A percentile compares a stretch with the other conserved stretches of the same genome.
These are phyloP conservation scores for Coffea canephora DNA, from an alignment of 257 asterid species.

Conservation along the genomic window DNA sequence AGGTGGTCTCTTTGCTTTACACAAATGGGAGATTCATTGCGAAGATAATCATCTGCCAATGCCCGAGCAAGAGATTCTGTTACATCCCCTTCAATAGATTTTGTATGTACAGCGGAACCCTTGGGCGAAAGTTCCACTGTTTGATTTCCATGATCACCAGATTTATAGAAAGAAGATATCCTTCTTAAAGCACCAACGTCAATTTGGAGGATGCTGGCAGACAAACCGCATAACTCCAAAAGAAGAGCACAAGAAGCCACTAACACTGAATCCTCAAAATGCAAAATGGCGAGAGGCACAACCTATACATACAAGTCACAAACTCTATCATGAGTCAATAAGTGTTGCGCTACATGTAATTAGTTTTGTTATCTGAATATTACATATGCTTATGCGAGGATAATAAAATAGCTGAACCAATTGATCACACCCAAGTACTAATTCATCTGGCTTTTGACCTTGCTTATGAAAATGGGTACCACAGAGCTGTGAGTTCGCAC, in stretches of 20 bases:
- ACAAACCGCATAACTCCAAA: conserved; percentile 81
- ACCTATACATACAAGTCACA: conserved; percentile 51
- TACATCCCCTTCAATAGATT: conserved; percentile 54
- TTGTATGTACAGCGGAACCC: conserved; percentile 52
- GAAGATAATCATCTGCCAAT: conserved; percentile 88
- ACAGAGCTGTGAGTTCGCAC: not conserved
- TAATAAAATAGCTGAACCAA: not conserved
- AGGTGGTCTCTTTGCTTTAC: conserved; percentile 46
- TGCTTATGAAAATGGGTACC: not conserved
- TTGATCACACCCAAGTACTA: not conserved
- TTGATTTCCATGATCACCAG: conserved; percentile 47
- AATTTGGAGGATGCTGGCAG: conserved; percentile 67
- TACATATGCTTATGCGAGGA: not conserved
- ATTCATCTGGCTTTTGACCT: not conserved
- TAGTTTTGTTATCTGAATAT: not conserved
- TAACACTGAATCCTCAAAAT: conserved; percentile 76
- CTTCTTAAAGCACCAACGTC: conserved; percentile 93
- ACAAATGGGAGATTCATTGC: conserved; percentile 42
- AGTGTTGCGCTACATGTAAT: not conserved
- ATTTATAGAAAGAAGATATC: conserved; percentile 80
- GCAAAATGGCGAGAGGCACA: conserved; percentile 86
- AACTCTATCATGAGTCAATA: conserved; percentile 6
- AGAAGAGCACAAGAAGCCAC: conserved; percentile 95
- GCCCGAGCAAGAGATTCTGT: conserved; percentile 90
- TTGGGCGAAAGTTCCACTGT: conserved; percentile 49